Conservation (phyloP, 1,139 yeast genomes). For the Lodderomyces theae region DNA sequence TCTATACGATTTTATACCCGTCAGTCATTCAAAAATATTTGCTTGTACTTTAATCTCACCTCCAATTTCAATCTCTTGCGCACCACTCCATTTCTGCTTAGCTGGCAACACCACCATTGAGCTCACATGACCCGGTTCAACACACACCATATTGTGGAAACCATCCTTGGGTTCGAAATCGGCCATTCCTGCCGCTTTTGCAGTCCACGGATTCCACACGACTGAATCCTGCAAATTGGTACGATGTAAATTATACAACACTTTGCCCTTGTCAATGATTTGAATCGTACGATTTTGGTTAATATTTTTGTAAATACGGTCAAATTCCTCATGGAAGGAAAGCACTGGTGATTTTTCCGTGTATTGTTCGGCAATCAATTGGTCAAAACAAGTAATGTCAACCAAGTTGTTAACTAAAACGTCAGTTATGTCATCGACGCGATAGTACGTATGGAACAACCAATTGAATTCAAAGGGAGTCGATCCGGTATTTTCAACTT, state of each 20-base stretch:
- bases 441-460: constrained; percentile 91
- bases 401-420: constrained; percentile 73
- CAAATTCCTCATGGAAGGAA: constrained; percentile 75
- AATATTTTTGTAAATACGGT: constrained; percentile 72
- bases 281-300: constrained; percentile 56
- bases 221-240: constrained; percentile 79
- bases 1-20: background rate
- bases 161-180: constrained; percentile 89
- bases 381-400: constrained; percentile 72
- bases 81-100: constrained; percentile 65
- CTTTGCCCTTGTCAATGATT: constrained; percentile 66
- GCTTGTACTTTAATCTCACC: constrained; percentile 47
- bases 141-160: constrained; percentile 82
- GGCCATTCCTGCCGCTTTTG: constrained; percentile 73
- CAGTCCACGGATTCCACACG: constrained; percentile 97
- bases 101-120: constrained; percentile 60
- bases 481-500: constrained; percentile 67
- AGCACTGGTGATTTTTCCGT: constrained; percentile 71
- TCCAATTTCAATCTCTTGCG: constrained; percentile 34
- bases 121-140: constrained; percentile 88
- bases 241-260: constrained; percentile 63
- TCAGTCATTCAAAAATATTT: constrained; percentile 29
- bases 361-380: constrained; percentile 60
- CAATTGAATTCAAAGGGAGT: constrained; percentile 80
- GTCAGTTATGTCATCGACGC: constrained; percentile 72